Conservation (phyloP, 345 rosid genomes). For the Sisymbrium altissimum region DNA sequence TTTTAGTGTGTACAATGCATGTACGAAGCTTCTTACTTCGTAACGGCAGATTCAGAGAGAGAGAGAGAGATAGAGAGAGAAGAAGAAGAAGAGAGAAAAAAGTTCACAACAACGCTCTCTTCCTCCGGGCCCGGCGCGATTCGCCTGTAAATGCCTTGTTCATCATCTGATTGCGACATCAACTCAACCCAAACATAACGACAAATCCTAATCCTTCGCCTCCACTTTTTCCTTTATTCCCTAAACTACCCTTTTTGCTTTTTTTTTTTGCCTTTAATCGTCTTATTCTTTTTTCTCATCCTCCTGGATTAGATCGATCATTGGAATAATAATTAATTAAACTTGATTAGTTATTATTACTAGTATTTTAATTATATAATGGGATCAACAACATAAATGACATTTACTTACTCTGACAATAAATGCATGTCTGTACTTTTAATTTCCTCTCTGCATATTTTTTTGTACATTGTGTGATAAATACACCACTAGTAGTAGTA, state of each 20-base stretch:
- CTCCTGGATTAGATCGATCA: background rate
- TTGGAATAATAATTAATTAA: background rate
- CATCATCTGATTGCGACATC: slow-evolving; percentile 35
- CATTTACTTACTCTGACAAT: slow-evolving; percentile 24
- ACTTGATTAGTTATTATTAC: background rate
- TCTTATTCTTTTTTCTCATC: background rate
- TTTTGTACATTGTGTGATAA: background rate
- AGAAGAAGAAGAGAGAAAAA: background rate
- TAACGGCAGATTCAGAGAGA: slow-evolving; percentile 13
- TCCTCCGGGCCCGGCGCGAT: slow-evolving; percentile 29
- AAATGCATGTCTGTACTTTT: slow-evolving; percentile 28
- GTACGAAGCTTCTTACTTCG: slow-evolving; percentile 28
- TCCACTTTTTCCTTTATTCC: background rate
- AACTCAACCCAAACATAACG: slow-evolving; percentile 12
- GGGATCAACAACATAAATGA: slow-evolving; percentile 9
- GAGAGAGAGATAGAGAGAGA: background rate
- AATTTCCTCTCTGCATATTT: background rate
- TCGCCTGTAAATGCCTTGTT: slow-evolving; percentile 33
- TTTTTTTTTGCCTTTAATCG: background rate
- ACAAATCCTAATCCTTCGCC: slow-evolving; percentile 26
- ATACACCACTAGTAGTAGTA: background rate
- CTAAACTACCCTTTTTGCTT: slow-evolving; percentile 21
- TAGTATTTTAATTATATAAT: background rate
- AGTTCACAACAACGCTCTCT: background rate
- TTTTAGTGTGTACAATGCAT: slow-evolving; percentile 12